Evolutionary conservation across 768 basidiomycete genomes (phyloP), one percentile per base, ranked within the genome.

Genomic region (Auriscalpium orientale): DNA sequence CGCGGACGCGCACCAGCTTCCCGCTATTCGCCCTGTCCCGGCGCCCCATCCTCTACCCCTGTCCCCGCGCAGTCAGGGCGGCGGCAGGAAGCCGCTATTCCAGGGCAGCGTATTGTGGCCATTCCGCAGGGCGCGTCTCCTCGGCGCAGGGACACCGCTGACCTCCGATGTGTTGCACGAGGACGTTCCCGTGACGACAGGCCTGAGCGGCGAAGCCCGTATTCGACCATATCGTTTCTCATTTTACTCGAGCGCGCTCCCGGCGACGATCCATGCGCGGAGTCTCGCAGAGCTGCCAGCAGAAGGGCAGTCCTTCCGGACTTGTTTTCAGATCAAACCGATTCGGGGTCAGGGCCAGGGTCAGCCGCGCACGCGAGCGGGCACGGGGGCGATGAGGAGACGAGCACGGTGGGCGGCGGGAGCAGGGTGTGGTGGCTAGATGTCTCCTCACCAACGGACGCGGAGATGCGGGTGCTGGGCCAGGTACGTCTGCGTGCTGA

Each of bases 391-490:
- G 36, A 52, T 2, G 49, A 34, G 16, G 35, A 15, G 7, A 2
- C 33, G 20, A 49, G 57, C 33, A 37, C 18, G 15, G 10, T 15
- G 4, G 8, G 21, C 44, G 22, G 53, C 49, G 43, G 46, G 44
- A 12, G 47, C 37, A 33, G 53, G 40, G 60, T 22, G 21, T 99
- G 97, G 97, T 99, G 97, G 97, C 71, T 99, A 58, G 97, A 99
- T 65, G 80, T 98, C 1, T 80, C 85, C 53, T 87, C 84, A 55
- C 97, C 97, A 0, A 98, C 95, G 1, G 97, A 99, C 60, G 93
- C 95, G 49, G 97, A 99, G 71, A 98, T 99, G 97, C 91, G 91
- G 68, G 84, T 95, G 75, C 76, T 99, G 13, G 90, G 89, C 74
- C 91, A 94, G 80, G 95, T 89, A 64, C 40, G 74, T 66, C 34